These are phyloP conservation scores for Globisporangium viniferum DNA, from an alignment of 352 stramenopile genomes.

Conservation along the genomic window DNA sequence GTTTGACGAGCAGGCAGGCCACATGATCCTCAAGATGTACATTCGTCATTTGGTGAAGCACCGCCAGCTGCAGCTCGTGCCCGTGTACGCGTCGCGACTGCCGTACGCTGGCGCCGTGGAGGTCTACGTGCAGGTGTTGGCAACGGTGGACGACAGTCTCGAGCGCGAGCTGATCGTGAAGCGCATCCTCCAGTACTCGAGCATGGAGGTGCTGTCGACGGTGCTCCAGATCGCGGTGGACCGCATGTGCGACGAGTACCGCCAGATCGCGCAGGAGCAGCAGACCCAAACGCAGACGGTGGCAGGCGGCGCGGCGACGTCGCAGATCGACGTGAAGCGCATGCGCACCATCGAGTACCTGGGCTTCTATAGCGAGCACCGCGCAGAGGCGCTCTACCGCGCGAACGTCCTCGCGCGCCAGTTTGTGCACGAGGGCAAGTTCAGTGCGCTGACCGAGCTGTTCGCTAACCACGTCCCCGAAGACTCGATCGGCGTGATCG, in stretches of 20 bases:
- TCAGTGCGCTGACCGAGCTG: constrained; percentile 51
- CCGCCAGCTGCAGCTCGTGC: constrained; percentile 68
- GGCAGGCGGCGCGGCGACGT: constrained; percentile 27
- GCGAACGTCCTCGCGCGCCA: constrained; percentile 65
- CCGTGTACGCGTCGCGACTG: constrained; percentile 66
- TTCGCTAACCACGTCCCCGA: constrained; percentile 58
- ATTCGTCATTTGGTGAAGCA: constrained; percentile 83
- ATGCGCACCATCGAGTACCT: constrained; percentile 72
- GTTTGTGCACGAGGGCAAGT: constrained; percentile 74
- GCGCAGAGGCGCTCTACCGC: constrained; percentile 50
- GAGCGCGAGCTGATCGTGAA: constrained; percentile 70
- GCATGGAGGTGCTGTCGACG: constrained; percentile 59
- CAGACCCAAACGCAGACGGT: constrained; percentile 13
- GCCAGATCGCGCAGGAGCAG: constrained; percentile 24
- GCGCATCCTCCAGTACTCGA: constrained; percentile 59
- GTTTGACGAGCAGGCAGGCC: constrained; percentile 56
- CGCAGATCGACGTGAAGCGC: constrained; percentile 46
- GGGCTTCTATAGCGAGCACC: constrained; percentile 70
- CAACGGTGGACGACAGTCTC: constrained; percentile 51
- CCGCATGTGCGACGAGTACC: constrained; percentile 39
- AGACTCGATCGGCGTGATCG: constrained; percentile 64
- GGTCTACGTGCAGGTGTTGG: constrained; percentile 76
- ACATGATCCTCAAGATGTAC: constrained; percentile 84
- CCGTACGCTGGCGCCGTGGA: constrained; percentile 55
- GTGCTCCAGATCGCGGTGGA: constrained; percentile 59